A percentile compares a stretch with the other conserved stretches of the same genome.
phyloP scores from a whole-genome alignment of 2,329 filamentous ascomycete species.

The Aureobasidium leucospermi region DNA sequence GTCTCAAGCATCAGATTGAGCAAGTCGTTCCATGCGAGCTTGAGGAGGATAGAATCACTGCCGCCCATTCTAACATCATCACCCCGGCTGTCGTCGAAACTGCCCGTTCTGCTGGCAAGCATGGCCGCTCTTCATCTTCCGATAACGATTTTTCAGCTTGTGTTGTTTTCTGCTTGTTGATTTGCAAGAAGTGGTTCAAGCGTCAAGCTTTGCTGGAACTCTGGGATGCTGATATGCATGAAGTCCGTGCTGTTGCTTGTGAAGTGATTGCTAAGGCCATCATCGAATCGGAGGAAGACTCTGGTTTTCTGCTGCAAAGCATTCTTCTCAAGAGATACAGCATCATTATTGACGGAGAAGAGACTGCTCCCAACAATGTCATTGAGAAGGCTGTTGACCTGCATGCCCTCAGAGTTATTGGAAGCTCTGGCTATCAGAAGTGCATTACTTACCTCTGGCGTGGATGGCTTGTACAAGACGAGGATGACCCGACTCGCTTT shows the following conservation, averaged over 20 bases:
- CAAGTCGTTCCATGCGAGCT: slow-evolving; percentile 86
- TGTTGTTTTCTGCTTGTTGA: slow-evolving; percentile 75
- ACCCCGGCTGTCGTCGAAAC: slow-evolving; percentile 71
- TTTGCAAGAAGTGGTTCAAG: slow-evolving; percentile 69
- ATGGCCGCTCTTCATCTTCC: slow-evolving; percentile 18
- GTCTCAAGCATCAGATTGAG: slow-evolving; percentile 84
- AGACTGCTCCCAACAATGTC: slow-evolving; percentile 73
- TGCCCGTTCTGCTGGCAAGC: slow-evolving; percentile 66
- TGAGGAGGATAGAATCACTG: slow-evolving; percentile 65
- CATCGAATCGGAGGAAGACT: slow-evolving; percentile 79
- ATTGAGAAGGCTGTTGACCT: slow-evolving; percentile 91
- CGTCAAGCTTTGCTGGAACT: slow-evolving; percentile 73
- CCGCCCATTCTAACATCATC: slow-evolving; percentile 77
- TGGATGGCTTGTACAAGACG: slow-evolving; percentile 95
- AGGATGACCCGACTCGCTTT: slow-evolving; percentile 82
- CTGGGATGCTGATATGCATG: slow-evolving; percentile 84
- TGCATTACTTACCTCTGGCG: slow-evolving; percentile 90
- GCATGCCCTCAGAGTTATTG: slow-evolving; percentile 81
- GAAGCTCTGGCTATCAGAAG: slow-evolving; percentile 90
- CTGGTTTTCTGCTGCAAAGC: slow-evolving; percentile 68
- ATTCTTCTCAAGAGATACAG: slow-evolving; percentile 85
- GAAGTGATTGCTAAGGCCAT: slow-evolving; percentile 83
- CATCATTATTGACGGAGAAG: slow-evolving; percentile 62
- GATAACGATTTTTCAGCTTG: slow-evolving; percentile 60
- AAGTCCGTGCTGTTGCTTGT: slow-evolving; percentile 71